Percentiles rank a stretch among this genome's conserved stretches.
phyloP scores from a whole-genome alignment of 495 filamentous ascomycete genomes.

The Usnea hakonensis region DNA sequence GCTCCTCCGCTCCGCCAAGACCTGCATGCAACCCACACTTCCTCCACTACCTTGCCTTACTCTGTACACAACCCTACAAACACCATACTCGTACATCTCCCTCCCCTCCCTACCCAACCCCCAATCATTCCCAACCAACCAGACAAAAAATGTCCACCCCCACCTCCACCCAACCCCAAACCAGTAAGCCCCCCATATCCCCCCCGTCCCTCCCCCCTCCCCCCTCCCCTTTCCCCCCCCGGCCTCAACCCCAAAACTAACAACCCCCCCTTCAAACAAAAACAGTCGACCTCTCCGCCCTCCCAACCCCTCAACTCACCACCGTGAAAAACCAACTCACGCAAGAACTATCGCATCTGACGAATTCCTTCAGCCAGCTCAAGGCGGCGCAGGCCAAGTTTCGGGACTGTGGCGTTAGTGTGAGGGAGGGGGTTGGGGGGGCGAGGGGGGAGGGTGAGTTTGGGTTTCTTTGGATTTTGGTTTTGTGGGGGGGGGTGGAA shows the following conservation, averaged over 20 bases:
- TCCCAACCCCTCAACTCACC: slow-evolving; percentile 44
- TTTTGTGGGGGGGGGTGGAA: background rate
- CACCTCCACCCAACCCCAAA: slow-evolving; percentile 8
- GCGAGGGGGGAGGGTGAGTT: slow-evolving; percentile 19
- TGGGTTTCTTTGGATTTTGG: background rate
- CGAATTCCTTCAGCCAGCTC: slow-evolving; percentile 77
- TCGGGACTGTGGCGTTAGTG: slow-evolving; percentile 71
- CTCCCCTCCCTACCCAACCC: background rate
- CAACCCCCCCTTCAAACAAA: background rate
- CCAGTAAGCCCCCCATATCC: background rate
- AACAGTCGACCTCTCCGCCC: slow-evolving; percentile 55
- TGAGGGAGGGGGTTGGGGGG: slow-evolving; percentile 52
- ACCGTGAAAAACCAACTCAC: slow-evolving; percentile 89
- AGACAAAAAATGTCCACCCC: slow-evolving; percentile 6
- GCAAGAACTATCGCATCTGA: slow-evolving; percentile 89
- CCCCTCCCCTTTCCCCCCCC: background rate
- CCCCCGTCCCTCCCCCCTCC: background rate
- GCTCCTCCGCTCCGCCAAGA: background rate
- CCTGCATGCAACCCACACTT: too few relatives aligned
- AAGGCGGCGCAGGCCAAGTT: slow-evolving; percentile 86
- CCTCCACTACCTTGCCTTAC: too few relatives aligned
- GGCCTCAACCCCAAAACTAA: background rate
- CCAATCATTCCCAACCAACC: too few relatives aligned
- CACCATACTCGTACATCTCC: background rate
- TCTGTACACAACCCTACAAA: background rate